A percentile compares a stretch with the other conserved stretches of the same genome.
Evolutionary conservation across 176 grass and related monocot genomes (phyloP).

Genomic region (Canna indica): DNA sequence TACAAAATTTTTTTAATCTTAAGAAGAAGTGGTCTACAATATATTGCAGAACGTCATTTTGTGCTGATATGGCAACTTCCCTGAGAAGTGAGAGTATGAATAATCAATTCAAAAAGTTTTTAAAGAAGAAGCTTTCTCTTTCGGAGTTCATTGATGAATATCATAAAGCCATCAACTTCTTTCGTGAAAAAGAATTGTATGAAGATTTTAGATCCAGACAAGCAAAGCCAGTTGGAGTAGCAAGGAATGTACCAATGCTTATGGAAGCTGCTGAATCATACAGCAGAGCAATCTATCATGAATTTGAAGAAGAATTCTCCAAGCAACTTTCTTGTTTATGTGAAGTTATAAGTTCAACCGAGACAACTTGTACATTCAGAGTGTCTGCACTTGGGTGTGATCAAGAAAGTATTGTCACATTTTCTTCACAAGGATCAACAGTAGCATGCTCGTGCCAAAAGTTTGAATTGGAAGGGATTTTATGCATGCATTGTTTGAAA

Average conservation of each 20-base stretch:
- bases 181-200: constrained; percentile 4
- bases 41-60: background rate
- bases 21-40: background rate
- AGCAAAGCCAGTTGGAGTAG: too few relatives aligned
- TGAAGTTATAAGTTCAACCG: background rate
- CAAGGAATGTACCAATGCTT: background rate
- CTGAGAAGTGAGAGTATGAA: background rate
- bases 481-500: too few relatives aligned
- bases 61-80: background rate
- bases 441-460: too few relatives aligned
- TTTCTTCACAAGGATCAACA: too few relatives aligned
- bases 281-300: background rate
- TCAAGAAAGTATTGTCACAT: too few relatives aligned
- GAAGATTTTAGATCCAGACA: background rate
- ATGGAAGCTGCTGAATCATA: constrained; percentile 7
- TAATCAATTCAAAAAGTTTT: constrained; percentile 4
- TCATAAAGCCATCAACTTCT: background rate
- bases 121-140: too few relatives aligned
- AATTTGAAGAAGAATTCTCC: constrained; percentile 3
- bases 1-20: background rate
- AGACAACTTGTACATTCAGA: too few relatives aligned
- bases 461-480: too few relatives aligned
- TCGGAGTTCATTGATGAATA: background rate
- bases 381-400: too few relatives aligned
- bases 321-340: background rate